phyloP scores from a whole-genome alignment of 2,329 filamentous ascomycete genomes.

The Fusarium continuum region DNA sequence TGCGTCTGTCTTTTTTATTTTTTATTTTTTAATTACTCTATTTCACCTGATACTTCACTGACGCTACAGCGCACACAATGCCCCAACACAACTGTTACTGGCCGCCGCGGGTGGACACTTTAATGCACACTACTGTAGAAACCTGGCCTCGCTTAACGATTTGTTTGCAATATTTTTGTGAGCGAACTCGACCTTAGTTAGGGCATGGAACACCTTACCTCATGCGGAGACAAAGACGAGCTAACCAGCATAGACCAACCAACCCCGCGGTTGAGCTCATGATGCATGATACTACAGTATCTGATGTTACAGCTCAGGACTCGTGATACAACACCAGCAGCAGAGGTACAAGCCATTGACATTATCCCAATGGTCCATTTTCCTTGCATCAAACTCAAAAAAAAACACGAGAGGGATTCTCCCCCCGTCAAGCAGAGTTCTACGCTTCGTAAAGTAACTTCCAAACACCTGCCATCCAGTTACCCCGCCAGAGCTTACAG shows the following conservation, averaged over 20 bases:
- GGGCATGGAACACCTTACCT: slow-evolving; percentile 28
- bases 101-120: slow-evolving; percentile 24
- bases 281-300: neutral
- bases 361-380: neutral
- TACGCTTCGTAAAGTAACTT: neutral
- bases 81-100: slow-evolving; percentile 9
- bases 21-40: neutral
- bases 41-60: slow-evolving; percentile 1
- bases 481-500: slow-evolving; percentile 39
- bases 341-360: neutral
- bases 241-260: neutral
- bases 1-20: neutral
- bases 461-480: neutral
- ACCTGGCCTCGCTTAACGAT: slow-evolving; percentile 35
- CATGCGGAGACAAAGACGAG: slow-evolving; percentile 10
- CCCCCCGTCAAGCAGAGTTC: neutral
- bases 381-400: slow-evolving; percentile 7
- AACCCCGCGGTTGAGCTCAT: slow-evolving; percentile 26
- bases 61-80: slow-evolving; percentile 8
- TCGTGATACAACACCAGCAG: neutral
- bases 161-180: slow-evolving; percentile 36
- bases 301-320: neutral
- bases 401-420: neutral
- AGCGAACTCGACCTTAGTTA: slow-evolving; percentile 26
- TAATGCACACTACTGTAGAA: slow-evolving; percentile 32